A percentile compares a stretch with the other conserved stretches of the same genome.
phyloP scores from a whole-genome alignment of 768 basidiomycete genomes.

The Daedaleopsis sinensis region DNA sequence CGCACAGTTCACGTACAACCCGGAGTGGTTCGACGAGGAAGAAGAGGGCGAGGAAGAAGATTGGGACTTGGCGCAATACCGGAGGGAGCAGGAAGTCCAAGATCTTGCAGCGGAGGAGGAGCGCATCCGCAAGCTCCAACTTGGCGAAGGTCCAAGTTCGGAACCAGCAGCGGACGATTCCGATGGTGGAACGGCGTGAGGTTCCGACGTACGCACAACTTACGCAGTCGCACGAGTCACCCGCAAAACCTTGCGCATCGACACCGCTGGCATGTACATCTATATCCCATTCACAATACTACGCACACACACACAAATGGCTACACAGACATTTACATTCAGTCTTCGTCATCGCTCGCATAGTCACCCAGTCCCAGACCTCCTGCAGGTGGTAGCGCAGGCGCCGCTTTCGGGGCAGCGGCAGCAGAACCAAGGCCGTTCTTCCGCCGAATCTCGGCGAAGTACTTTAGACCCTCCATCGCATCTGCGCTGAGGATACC shows the following conservation, averaged over 20 bases:
- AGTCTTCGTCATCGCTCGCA: conserved; percentile 72
- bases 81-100: conserved; percentile 62
- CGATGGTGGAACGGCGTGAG: conserved; percentile 20
- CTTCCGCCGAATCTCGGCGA: conserved; percentile 82
- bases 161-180: conserved; percentile 36
- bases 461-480: conserved; percentile 87
- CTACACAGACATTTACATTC: conserved; percentile 9
- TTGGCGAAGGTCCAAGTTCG: conserved; percentile 34
- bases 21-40: conserved; percentile 89
- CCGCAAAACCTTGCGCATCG: neutral
- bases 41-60: conserved; percentile 53
- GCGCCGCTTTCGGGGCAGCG: conserved; percentile 28
- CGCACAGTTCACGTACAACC: conserved; percentile 89
- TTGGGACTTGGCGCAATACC: conserved; percentile 58
- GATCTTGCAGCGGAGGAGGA: conserved; percentile 55
- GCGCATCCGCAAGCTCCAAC: conserved; percentile 48
- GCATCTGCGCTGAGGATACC: conserved; percentile 85
- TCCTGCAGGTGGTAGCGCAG: conserved; percentile 38
- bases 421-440: conserved; percentile 44
- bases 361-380: conserved; percentile 74
- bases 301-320: conserved; percentile 12
- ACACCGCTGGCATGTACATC: conserved; percentile 14
- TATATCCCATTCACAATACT: conserved; percentile 20
- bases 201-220: no score
- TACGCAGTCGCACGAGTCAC: no score